Evolutionary conservation across 2,329 filamentous ascomycete genomes (phyloP).

Genomic region (Fusarium ambrosium): DNA sequence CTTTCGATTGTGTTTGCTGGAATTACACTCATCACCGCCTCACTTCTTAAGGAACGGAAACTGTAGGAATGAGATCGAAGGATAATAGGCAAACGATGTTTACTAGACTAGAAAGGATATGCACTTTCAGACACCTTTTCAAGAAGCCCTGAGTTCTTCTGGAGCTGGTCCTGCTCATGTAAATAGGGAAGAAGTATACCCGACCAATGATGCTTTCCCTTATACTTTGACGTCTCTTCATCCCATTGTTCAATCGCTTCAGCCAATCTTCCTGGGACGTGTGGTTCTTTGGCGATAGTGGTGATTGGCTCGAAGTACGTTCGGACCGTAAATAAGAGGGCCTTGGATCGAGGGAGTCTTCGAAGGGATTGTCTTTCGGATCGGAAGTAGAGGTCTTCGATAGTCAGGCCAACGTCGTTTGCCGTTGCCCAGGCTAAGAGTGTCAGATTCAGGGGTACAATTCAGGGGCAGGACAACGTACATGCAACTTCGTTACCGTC

Average conservation of each 20-base stretch:
- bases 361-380: slow-evolving; percentile 38
- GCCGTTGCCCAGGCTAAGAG: slow-evolving; percentile 30
- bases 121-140: slow-evolving; percentile 20
- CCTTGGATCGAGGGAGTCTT: slow-evolving; percentile 28
- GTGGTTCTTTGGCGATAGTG: slow-evolving; percentile 20
- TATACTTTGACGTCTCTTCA: slow-evolving; percentile 24
- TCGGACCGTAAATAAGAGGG: slow-evolving; percentile 26
- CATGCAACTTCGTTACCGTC: slow-evolving; percentile 25
- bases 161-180: slow-evolving; percentile 20
- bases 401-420: slow-evolving; percentile 8
- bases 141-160: slow-evolving; percentile 16
- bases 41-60: slow-evolving; percentile 10
- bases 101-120: slow-evolving; percentile 24
- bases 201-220: slow-evolving; percentile 36
- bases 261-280: slow-evolving; percentile 27
- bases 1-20: slow-evolving; percentile 6
- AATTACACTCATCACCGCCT: not conserved
- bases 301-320: slow-evolving; percentile 40
- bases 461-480: not conserved
- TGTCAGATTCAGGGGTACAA: slow-evolving; percentile 4
- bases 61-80: too few relatives aligned
- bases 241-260: slow-evolving; percentile 39
- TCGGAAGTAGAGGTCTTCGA: slow-evolving; percentile 37
- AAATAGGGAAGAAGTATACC: slow-evolving; percentile 31
- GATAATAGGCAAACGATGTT: not conserved